Evolutionary conservation across 345 rosid genomes (phyloP).

Genomic region (Atalantia buxifolia): DNA sequence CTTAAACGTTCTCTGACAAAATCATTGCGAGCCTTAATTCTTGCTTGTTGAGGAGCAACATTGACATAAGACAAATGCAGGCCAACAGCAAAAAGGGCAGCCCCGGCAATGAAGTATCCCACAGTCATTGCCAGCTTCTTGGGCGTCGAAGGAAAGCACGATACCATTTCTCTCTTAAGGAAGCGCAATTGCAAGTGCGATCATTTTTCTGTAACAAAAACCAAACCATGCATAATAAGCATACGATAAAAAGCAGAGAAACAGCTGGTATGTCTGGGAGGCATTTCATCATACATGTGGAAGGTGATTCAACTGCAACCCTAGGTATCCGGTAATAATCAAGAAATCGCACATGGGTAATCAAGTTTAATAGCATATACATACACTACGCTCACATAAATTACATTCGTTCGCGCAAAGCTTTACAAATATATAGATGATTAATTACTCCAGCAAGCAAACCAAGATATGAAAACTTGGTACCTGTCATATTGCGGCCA

Average conservation of each 20-base stretch:
- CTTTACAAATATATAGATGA: too few species aligned
- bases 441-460: too few species aligned
- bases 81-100: constrained; percentile 49
- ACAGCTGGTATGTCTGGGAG: neutral
- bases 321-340: neutral
- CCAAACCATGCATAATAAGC: neutral
- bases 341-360: neutral
- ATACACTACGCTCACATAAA: neutral
- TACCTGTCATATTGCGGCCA: too few species aligned
- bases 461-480: too few species aligned
- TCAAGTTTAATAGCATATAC: neutral
- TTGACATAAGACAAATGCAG: constrained; percentile 45
- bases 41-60: constrained; percentile 73
- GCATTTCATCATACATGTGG: constrained; percentile 6
- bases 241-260: too few species aligned
- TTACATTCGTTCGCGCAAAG: neutral
- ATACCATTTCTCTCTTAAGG: constrained; percentile 31
- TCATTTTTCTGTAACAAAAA: neutral
- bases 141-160: constrained; percentile 64
- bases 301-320: neutral
- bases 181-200: neutral
- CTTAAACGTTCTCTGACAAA: constrained; percentile 54
- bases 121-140: constrained; percentile 56
- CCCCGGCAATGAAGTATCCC: constrained; percentile 57
- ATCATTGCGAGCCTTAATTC: constrained; percentile 76